Conservation (phyloP, 1,284 basidiomycete genomes). For the Termitomyces sp. region DNA sequence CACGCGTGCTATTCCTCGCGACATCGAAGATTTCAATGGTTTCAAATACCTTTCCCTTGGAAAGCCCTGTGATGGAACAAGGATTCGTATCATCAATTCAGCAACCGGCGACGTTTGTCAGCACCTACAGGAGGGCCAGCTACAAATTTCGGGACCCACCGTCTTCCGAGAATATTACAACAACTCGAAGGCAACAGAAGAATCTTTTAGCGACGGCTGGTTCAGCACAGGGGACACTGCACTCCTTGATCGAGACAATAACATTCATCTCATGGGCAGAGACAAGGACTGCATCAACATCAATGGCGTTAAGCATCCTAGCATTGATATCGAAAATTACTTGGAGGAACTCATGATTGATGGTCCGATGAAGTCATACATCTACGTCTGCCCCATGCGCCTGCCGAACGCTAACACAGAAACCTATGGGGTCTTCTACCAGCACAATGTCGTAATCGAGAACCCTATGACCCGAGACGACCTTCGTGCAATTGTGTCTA, state of each 20-base stretch:
- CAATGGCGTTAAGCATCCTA: conserved; percentile 42
- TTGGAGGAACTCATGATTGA: conserved; percentile 33
- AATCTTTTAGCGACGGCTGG: conserved; percentile 39
- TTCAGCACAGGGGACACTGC: conserved; percentile 40
- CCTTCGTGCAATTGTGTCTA: conserved; percentile 14
- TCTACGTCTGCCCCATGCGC: conserved; percentile 31
- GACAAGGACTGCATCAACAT: conserved; percentile 43
- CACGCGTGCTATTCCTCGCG: conserved; percentile 19
- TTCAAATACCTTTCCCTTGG: conserved; percentile 19
- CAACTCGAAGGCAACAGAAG: conserved; percentile 34
- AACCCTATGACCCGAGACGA: conserved; percentile 17
- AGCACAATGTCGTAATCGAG: conserved; percentile 21
- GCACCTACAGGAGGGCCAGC: conserved; percentile 30
- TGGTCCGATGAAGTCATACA: conserved; percentile 33
- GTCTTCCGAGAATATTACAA: conserved; percentile 38
- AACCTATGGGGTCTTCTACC: conserved; percentile 31
- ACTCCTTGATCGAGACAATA: conserved; percentile 31
- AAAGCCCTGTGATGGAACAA: conserved; percentile 17
- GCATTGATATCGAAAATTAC: conserved; percentile 37
- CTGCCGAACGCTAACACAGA: conserved; percentile 27
- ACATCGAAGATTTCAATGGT: conserved; percentile 11
- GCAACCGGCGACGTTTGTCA: conserved; percentile 24
- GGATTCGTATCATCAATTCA: conserved; percentile 23
- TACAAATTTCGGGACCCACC: conserved; percentile 36
- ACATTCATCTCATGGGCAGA: conserved; percentile 36